Evolutionary conservation across 768 basidiomycete species (phyloP), one percentile per base, ranked within the genome.

Genomic region (Wakefieldia striispora): DNA sequence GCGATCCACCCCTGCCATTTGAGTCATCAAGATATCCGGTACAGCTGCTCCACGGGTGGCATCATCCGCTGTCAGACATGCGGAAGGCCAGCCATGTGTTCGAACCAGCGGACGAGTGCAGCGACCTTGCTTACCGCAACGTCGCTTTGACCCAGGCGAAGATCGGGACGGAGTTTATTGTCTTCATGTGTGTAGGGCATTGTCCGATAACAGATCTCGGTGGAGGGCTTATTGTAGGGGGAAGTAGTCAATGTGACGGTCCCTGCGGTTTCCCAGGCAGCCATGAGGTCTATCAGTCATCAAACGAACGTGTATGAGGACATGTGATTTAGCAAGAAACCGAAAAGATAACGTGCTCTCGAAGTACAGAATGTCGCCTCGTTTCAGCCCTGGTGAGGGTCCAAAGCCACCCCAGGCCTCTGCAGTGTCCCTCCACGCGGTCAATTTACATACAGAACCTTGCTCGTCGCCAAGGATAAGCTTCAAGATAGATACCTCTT

Each of bases 381-480:
- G 74, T 59, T 83, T 86, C 2, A 81, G 66, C 16, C 68, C 76
- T 11, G 70, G 63, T 3, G 65, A 66, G 7, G 72, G 66, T 10
- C 72, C 70, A 33, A 66, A 50, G 20, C 74, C 74, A 24, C 84
- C 86, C 89, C 88, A 91, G 0, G 67, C 65, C 38, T 90, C 84
- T 11, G 90, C 90, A 4, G 78, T 70, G 40, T 90, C 84, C 47
- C 88, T 72, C 90, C 90, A 92, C 12, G 84, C 88, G 4, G 85
- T 86, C 16, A 91, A 64, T 67, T 84, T 88, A 59, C 81, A 81
- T 7, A 91, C 75, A 1, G 68, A 74, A 1, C 84, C 84, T 24
- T 78, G 78, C 45, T 89, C 86, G 57, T 91, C 87, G 10, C 86
- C 85, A 21, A 91, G 65, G 40, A 91, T 80, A 59, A 90, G 71